These are phyloP conservation scores for Geopyxis carbonaria DNA, from an alignment of 495 filamentous ascomycete genomes.

Conservation along the genomic window DNA sequence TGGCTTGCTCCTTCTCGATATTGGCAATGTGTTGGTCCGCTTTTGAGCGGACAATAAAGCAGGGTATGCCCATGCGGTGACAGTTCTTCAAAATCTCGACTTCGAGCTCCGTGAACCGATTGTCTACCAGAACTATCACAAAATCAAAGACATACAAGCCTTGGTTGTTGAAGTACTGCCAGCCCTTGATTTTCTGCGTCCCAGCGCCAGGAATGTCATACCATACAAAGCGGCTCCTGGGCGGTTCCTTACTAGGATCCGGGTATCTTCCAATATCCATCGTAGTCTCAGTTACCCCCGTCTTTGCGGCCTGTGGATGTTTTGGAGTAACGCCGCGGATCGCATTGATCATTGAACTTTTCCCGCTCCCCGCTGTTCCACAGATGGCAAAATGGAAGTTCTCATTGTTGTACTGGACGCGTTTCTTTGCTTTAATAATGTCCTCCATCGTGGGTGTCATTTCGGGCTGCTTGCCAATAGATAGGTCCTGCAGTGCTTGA, in stretches of 20 bases:
- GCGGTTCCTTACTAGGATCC: conserved; percentile 2
- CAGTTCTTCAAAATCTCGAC: conserved; percentile 9
- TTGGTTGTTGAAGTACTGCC: conserved; percentile 20
- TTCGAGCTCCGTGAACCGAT: conserved; percentile 9
- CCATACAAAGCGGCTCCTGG: conserved; percentile 9
- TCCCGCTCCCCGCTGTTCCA: conserved; percentile 10
- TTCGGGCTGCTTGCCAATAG: conserved; percentile 1
- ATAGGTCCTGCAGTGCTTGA: not conserved
- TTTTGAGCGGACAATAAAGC: conserved; percentile 15
- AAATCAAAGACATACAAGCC: conserved; percentile 16
- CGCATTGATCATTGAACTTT: conserved; percentile 15
- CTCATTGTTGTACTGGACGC: conserved; percentile 1
- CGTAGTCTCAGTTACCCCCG: conserved; percentile 12
- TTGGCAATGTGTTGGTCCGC: conserved; percentile 12
- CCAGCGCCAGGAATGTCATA: conserved; percentile 19
- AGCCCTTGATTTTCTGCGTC: conserved; percentile 6
- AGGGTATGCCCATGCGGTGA: conserved; percentile 10
- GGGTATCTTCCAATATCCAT: conserved; percentile 1
- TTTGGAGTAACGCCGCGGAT: conserved; percentile 7
- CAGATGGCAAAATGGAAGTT: conserved; percentile 13
- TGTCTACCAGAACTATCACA: conserved; percentile 9
- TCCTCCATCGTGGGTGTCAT: not conserved
- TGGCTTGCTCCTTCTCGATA: not conserved
- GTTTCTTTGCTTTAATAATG: not conserved
- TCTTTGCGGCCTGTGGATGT: conserved; percentile 1